These are phyloP conservation scores for Amanita molliuscula DNA, from an alignment of 768 basidiomycete genomes.

Conservation along the genomic window DNA sequence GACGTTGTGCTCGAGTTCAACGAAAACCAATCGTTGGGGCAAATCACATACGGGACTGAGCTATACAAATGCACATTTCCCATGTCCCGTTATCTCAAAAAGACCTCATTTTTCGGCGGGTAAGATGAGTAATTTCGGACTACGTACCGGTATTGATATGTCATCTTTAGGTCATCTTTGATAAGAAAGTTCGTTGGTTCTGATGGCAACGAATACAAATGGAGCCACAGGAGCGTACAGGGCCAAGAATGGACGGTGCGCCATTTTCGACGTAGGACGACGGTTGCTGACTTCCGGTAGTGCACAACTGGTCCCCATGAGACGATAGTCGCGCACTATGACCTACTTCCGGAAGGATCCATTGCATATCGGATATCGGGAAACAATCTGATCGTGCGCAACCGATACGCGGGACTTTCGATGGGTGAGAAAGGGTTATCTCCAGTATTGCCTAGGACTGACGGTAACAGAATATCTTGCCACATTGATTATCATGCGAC, in stretches of 20 bases:
- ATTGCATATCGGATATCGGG: conserved; percentile 53
- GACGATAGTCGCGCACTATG: conserved; percentile 51
- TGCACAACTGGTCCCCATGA: conserved; percentile 43
- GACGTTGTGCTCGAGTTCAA: conserved; percentile 52
- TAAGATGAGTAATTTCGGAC: conserved; percentile 21
- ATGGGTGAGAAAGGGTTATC: conserved; percentile 30
- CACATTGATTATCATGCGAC: conserved; percentile 48
- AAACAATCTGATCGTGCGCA: conserved; percentile 50
- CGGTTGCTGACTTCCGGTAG: conserved; percentile 21
- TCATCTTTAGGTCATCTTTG: conserved; percentile 37
- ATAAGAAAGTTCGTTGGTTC: conserved; percentile 58
- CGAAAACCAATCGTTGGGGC: conserved; percentile 47
- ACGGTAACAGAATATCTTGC: conserved; percentile 36
- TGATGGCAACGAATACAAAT: conserved; percentile 63
- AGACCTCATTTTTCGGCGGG: conserved; percentile 57
- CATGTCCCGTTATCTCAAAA: conserved; percentile 57
- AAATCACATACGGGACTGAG: conserved; percentile 38
- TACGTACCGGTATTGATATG: neutral
- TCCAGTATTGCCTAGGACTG: neutral
- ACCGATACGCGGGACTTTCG: conserved; percentile 40
- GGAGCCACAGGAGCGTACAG: conserved; percentile 43
- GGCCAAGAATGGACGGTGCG: conserved; percentile 73
- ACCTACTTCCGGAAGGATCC: conserved; percentile 43
- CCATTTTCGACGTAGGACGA: conserved; percentile 8
- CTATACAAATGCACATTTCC: conserved; percentile 33